Conservation (phyloP, 768 basidiomycete species). For the Lepiota venenata region DNA sequence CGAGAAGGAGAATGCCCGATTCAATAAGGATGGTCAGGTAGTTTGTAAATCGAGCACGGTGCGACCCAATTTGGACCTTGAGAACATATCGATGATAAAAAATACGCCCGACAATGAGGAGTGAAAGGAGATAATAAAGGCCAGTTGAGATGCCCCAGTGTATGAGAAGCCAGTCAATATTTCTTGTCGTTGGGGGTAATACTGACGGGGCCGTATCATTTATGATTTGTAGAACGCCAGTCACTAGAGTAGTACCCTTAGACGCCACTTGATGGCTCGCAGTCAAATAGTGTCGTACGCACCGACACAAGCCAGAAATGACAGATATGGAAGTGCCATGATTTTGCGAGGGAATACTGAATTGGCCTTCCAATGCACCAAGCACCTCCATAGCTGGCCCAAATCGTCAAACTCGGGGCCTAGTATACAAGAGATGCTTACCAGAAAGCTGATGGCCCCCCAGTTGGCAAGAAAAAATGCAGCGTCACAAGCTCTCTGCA, state of each 20-base stretch:
- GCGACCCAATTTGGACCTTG: background rate
- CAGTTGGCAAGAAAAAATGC: background rate
- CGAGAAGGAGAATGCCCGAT: background rate
- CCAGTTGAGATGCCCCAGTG: slow-evolving; percentile 4
- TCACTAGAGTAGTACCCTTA: background rate
- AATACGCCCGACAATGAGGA: background rate
- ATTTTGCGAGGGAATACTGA: slow-evolving; percentile 3
- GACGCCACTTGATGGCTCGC: background rate
- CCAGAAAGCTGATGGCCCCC: slow-evolving; percentile 5
- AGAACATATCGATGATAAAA: background rate
- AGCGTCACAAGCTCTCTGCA: background rate
- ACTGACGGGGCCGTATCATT: background rate
- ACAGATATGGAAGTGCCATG: slow-evolving; percentile 2
- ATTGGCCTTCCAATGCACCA: slow-evolving; percentile 4
- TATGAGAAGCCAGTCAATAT: slow-evolving; percentile 7
- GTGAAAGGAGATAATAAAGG: slow-evolving; percentile 2
- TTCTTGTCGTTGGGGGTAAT: background rate
- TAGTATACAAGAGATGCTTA: background rate
- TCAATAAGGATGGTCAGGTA: slow-evolving; percentile 7
- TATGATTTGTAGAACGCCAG: background rate
- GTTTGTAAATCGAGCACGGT: background rate
- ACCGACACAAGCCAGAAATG: slow-evolving; percentile 3
- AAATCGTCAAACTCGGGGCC: background rate
- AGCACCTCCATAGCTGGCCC: slow-evolving; percentile 8
- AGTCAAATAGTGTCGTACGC: background rate